These are phyloP conservation scores for Fusarium sp. DNA, from an alignment of 2,329 filamentous ascomycete species.

Conservation along the genomic window DNA sequence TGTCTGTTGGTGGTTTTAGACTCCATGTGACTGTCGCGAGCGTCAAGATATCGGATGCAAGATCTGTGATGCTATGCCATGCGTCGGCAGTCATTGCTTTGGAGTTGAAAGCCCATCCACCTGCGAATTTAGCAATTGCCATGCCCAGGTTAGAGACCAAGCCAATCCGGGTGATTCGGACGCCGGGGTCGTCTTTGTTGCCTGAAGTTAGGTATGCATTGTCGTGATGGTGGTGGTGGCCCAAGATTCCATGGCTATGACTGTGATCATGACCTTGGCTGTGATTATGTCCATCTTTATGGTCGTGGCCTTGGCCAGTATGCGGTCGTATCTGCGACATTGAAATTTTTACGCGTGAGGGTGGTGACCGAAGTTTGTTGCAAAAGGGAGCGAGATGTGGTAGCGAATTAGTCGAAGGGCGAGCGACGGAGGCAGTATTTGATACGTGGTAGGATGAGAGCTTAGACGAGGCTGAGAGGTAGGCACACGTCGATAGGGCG, in stretches of 20 bases:
- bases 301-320: constrained; percentile 36
- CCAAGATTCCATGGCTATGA: constrained; percentile 38
- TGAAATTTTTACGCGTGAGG: constrained; percentile 44
- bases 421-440: constrained; percentile 27
- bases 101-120: constrained; percentile 94
- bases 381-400: constrained; percentile 38
- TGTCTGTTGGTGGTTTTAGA: constrained; percentile 81
- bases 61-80: constrained; percentile 93
- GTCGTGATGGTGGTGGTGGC: constrained; percentile 84
- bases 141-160: constrained; percentile 88
- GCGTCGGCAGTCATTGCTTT: constrained; percentile 93
- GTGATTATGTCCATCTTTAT: constrained; percentile 35
- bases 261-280: constrained; percentile 37
- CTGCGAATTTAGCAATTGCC: constrained; percentile 91
- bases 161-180: constrained; percentile 68
- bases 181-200: constrained; percentile 76
- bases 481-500: constrained; percentile 41
- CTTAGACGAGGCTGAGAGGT: constrained; percentile 36
- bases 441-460: constrained; percentile 28
- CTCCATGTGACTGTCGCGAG: constrained; percentile 95
- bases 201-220: constrained; percentile 93
- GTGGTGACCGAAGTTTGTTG: constrained; percentile 31
- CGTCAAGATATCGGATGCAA: constrained; percentile 94
- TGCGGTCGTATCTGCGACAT: constrained; percentile 47
- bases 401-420: constrained; percentile 28